Base-by-base conservation (phyloP, 2,329 filamentous ascomycete species). In the Fusarium devonianum region DNA sequence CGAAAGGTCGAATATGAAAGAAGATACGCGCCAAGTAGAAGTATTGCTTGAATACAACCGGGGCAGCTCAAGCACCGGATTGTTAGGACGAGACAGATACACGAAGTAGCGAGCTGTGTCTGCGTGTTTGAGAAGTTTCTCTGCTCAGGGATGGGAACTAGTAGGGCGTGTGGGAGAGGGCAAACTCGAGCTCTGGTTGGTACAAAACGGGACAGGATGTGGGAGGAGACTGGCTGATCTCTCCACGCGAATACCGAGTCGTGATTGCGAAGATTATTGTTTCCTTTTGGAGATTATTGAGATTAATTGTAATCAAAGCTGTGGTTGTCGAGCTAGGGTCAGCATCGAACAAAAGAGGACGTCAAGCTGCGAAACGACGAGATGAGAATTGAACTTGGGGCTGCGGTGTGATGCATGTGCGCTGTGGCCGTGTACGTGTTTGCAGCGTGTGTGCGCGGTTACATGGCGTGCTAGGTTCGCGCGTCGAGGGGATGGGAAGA, bases 1-100 rank as follows among this genome's bases (percentile, higher is more conserved):
- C 58, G 63, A 59, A 51, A 61, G 60, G 50, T 67, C 60, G 65
- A 50, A 49, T 59, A 56, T 62, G 48, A 53, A 52, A 53, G 58
- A 60, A 53, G 21, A 33, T 9, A 37, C 7, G 37, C 30, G 28
- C 39, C 37, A 26, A 40, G 44, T 16, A 33, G 12, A 44, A 26
- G 16, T n/a, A 28, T 25, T 46, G 55, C 55, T 53, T 48, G 45
- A 58, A 42, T 62, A 60, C 52, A 59, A 60, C 53, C 44, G 49
- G 58, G 58, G 56, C 59, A 62, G 49, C 42, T 63, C 48, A 57
- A 42, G 56, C 47, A 56, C 49, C 56, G 49, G 48, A 55, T 64
- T 28, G 56, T 50, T 65, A 55, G 51, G 55, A 58, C 53, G 40
- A 62, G 54, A 54, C 48, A 64, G 61, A 60, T 63, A 65, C 59